Evolutionary conservation across 2,329 filamentous ascomycete species (phyloP).

Genomic region (Fusarium sp.): DNA sequence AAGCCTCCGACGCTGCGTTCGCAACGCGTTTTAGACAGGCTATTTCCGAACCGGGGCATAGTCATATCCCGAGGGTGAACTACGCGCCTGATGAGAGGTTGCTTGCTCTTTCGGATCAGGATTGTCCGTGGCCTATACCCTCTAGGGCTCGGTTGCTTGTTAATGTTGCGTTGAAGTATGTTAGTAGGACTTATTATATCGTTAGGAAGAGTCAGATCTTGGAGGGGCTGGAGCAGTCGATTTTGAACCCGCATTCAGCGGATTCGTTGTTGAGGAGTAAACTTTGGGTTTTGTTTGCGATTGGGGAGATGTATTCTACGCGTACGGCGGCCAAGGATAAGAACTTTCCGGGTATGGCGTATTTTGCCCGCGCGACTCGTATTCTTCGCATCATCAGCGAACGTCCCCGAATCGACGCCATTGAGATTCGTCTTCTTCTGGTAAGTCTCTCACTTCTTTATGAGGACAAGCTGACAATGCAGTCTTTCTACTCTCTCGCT

Average conservation of each 20-base stretch:
- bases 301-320: constrained; percentile 57
- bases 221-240: constrained; percentile 49
- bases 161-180: constrained; percentile 53
- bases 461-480: accelerated
- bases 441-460: constrained; percentile 39
- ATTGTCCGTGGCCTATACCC: constrained; percentile 51
- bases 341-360: constrained; percentile 54
- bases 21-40: constrained; percentile 50
- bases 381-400: constrained; percentile 53
- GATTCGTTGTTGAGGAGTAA: constrained; percentile 51
- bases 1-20: constrained; percentile 50
- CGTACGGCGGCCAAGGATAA: constrained; percentile 47
- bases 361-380: constrained; percentile 53
- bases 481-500: constrained; percentile 56
- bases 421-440: constrained; percentile 56
- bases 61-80: constrained; percentile 48
- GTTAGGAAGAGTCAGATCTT: constrained; percentile 51
- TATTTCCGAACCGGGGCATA: constrained; percentile 43
- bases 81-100: constrained; percentile 47
- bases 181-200: constrained; percentile 54
- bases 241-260: constrained; percentile 47
- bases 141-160: constrained; percentile 43
- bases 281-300: constrained; percentile 55
- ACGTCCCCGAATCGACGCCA: constrained; percentile 53
- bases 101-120: constrained; percentile 40